Conservation (phyloP, 352 stramenopile genomes). For the Elongisporangium prolatum region DNA sequence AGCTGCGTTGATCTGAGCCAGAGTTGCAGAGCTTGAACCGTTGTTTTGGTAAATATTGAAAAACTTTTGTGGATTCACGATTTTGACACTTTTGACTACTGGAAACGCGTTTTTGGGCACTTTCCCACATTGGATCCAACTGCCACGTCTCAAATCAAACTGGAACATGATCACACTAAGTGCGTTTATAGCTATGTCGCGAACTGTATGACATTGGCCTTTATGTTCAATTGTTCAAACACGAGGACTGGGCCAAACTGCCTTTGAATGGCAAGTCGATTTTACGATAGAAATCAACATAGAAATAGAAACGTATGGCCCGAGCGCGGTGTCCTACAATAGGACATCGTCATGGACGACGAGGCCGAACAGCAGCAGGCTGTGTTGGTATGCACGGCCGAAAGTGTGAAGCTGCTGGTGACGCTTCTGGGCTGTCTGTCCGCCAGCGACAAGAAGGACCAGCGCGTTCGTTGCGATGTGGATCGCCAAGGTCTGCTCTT, state of each 20-base stretch:
- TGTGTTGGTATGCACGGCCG: slow-evolving; percentile 43
- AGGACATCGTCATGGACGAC: slow-evolving; percentile 1
- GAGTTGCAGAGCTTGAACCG: neutral
- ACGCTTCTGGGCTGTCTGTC: slow-evolving; percentile 61
- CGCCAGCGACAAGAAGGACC: slow-evolving; percentile 61
- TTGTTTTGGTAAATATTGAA: too few relatives aligned
- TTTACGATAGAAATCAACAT: too few relatives aligned
- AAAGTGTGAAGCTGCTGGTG: slow-evolving; percentile 76
- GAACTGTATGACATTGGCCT: too few relatives aligned
- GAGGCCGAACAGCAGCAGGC: slow-evolving; percentile 13
- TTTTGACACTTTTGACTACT: neutral
- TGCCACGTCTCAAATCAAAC: too few relatives aligned
- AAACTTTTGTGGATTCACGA: neutral
- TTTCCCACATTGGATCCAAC: too few relatives aligned
- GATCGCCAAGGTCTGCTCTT: slow-evolving; percentile 63
- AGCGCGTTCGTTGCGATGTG: slow-evolving; percentile 75
- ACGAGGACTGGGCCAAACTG: too few relatives aligned
- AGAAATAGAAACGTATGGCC: too few relatives aligned
- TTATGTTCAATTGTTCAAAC: too few relatives aligned
- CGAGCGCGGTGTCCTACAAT: neutral
- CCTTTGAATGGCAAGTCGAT: too few relatives aligned
- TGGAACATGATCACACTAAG: too few relatives aligned
- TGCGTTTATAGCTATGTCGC: too few relatives aligned
- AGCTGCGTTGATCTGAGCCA: neutral
- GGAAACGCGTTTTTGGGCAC: too few relatives aligned